Percentiles rank a stretch among this genome's conserved stretches.
phyloP scores from a whole-genome alignment of 257 asterid genomes.

The Solanum ossicruentum region DNA sequence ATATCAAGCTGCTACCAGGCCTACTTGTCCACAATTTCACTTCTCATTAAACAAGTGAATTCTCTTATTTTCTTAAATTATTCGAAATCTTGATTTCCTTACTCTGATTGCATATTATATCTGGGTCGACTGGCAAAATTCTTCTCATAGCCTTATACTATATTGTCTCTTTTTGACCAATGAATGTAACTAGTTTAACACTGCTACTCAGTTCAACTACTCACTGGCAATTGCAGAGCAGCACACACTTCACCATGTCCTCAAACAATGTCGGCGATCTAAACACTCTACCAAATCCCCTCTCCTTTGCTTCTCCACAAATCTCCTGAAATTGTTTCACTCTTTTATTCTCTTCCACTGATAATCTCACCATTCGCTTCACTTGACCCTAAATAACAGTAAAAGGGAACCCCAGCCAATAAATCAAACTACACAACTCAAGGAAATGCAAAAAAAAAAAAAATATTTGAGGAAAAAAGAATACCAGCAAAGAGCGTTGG shows the following conservation, averaged over 20 bases:
- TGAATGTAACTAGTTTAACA: neutral
- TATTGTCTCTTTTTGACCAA: neutral
- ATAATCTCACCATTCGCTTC: conserved; percentile 62
- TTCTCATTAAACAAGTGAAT: neutral
- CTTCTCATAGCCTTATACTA: neutral
- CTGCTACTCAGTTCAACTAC: conserved; percentile 10
- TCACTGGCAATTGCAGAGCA: conserved; percentile 96
- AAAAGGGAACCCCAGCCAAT: neutral
- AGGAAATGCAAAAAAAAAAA: neutral
- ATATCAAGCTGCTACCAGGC: neutral
- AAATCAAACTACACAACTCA: neutral
- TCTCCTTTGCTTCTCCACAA: conserved; percentile 36
- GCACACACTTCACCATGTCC: conserved; percentile 79
- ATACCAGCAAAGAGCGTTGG: conserved; percentile 41
- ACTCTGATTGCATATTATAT: neutral
- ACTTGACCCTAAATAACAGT: conserved; percentile 47
- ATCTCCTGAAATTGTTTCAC: conserved; percentile 51
- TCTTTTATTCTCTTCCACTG: conserved; percentile 43
- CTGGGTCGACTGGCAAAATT: neutral
- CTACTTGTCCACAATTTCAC: neutral
- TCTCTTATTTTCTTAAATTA: neutral
- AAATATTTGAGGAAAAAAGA: neutral
- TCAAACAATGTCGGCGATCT: conserved; percentile 88
- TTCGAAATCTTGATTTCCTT: neutral
- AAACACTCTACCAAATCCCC: conserved; percentile 65